Evolutionary conservation across 73 alveolate species (phyloP).

Genomic region (Paramecium sexaurelia): DNA sequence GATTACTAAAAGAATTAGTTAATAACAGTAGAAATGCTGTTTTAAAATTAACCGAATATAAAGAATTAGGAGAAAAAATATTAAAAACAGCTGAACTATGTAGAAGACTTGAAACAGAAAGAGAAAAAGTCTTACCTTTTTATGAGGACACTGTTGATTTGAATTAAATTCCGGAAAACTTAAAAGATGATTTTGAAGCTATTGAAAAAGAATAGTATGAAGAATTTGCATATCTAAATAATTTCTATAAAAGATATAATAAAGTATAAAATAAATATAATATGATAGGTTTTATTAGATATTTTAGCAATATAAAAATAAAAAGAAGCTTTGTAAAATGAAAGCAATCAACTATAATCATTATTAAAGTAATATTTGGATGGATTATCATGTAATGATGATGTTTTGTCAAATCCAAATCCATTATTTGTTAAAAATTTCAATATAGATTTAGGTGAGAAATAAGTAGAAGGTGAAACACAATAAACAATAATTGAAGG

Average conservation of each 20-base stretch:
- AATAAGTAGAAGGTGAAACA: conserved; percentile 89
- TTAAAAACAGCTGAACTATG: conserved; percentile 97
- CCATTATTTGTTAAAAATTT: conserved; percentile 94
- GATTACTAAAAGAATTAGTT: conserved; percentile 89
- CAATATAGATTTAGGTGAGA: conserved; percentile 92
- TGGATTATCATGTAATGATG: conserved; percentile 97
- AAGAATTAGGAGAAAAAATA: conserved; percentile 92
- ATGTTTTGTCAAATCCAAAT: conserved; percentile 92
- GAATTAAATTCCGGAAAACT: conserved; percentile 85
- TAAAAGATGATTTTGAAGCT: conserved; percentile 87
- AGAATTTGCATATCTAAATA: conserved; percentile 92
- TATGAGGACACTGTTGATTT: conserved; percentile 88
- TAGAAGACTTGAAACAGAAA: conserved; percentile 96
- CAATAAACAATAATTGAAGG: conserved; percentile 93
- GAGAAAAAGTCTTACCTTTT: conserved; percentile 97
- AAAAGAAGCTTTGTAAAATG: conserved; percentile 94
- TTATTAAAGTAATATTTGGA: conserved; percentile 95
- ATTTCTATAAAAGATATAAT: conserved; percentile 96
- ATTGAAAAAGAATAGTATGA: conserved; percentile 87
- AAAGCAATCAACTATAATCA: conserved; percentile 91
- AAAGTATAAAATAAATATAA: conserved; percentile 58
- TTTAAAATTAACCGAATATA: conserved; percentile 90
- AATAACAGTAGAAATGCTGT: conserved; percentile 92
- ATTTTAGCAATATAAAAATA: conserved; percentile 96
- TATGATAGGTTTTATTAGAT: conserved; percentile 84